Conservation (phyloP, 202 grass and related monocot genomes). For the Panicum hallii region DNA sequence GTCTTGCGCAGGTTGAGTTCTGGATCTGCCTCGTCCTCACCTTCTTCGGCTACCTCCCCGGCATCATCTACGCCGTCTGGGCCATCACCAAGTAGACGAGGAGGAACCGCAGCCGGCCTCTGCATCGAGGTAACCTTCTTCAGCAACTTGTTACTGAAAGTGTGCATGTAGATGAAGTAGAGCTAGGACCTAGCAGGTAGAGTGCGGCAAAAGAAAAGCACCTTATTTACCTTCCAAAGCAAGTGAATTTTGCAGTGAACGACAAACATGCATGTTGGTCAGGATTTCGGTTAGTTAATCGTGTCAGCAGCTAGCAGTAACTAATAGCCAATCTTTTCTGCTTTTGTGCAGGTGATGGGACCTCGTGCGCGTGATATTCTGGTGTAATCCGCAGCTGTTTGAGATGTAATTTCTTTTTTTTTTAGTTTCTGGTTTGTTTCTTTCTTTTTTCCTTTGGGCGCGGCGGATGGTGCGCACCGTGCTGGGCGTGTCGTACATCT, state of each 20-base stretch:
- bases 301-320: too few relatives aligned
- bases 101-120: too few relatives aligned
- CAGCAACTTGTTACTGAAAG: background rate
- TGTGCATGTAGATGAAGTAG: background rate
- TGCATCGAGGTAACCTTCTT: too few relatives aligned
- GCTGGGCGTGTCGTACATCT: slow-evolving; percentile 2
- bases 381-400: background rate
- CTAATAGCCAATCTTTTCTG: background rate
- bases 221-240: background rate
- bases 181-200: background rate
- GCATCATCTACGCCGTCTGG: slow-evolving; percentile 88
- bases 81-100: slow-evolving; percentile 65
- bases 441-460: background rate
- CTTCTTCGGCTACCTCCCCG: slow-evolving; percentile 75
- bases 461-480: background rate
- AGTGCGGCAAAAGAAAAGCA: background rate
- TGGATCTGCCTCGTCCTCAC: slow-evolving; percentile 94
- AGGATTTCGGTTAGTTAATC: too few relatives aligned
- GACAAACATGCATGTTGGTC: background rate
- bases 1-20: slow-evolving; percentile 64
- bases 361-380: background rate
- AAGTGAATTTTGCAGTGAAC: background rate
- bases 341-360: background rate
- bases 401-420: background rate
- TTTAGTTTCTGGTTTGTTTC: background rate